phyloP scores from a whole-genome alignment of 2,329 filamentous ascomycete genomes.

The Ophiostoma montium region DNA sequence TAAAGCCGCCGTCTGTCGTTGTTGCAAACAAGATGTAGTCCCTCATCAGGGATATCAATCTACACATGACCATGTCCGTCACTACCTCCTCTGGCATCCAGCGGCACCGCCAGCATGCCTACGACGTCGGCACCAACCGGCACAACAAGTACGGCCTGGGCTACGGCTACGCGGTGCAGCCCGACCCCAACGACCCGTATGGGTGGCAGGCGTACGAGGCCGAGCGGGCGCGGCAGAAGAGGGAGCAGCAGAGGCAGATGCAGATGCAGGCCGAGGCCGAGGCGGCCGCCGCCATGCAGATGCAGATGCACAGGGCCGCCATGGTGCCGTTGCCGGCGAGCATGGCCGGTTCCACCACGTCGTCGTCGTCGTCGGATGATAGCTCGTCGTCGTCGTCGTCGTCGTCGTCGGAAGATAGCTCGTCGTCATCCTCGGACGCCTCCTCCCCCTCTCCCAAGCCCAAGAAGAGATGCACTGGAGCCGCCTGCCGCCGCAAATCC shows the following conservation, averaged over 20 bases:
- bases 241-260: background rate
- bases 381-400: no score
- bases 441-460: no score
- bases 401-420: background rate
- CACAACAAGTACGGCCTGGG: constrained; percentile 7
- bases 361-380: no score
- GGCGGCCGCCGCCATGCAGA: no score
- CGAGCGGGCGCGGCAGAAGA: constrained; percentile 1
- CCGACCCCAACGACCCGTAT: constrained; percentile 3
- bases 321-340: background rate
- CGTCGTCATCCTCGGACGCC: no score
- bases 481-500: constrained; percentile 1
- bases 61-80: background rate
- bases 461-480: background rate
- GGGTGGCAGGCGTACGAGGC: constrained; percentile 7
- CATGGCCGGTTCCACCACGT: no score
- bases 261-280: background rate
- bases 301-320: background rate
- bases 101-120: background rate
- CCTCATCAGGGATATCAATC: no score
- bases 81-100: background rate
- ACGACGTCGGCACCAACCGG: constrained; percentile 2
- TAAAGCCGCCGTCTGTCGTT: no score
- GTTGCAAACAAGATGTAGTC: no score
- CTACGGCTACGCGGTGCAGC: constrained; percentile 3